These are phyloP conservation scores for Ulota crispa DNA, from an alignment of 225 moss, liverwort and hornwort species.

Conservation along the genomic window DNA sequence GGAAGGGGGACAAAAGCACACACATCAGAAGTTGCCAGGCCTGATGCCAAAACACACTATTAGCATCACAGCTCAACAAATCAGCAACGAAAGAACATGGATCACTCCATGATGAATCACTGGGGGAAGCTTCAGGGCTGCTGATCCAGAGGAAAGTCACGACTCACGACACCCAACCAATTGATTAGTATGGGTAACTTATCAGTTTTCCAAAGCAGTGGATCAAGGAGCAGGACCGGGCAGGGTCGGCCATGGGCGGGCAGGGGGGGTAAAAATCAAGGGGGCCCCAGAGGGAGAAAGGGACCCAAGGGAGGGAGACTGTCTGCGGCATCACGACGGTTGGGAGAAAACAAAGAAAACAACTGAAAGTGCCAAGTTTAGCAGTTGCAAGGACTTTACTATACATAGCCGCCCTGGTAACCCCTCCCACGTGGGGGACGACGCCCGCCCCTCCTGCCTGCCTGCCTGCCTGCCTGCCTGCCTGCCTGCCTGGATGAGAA, in stretches of 20 bases:
- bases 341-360: constrained; percentile 48
- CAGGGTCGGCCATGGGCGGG: no score
- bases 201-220: no score
- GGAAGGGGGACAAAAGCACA: constrained; percentile 11
- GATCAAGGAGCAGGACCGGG: not conserved
- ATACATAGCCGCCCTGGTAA: not conserved
- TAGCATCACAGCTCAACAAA: not conserved
- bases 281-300: not conserved
- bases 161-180: not conserved
- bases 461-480: not conserved
- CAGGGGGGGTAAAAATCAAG: not conserved
- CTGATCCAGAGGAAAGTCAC: not conserved
- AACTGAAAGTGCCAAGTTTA: constrained; percentile 49
- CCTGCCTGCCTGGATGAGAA: constrained; percentile 23
- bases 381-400: constrained; percentile 29
- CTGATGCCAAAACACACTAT: constrained; percentile 5
- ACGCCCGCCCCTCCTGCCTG: not conserved
- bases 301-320: rapidly evolving
- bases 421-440: constrained; percentile 47
- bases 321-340: constrained; percentile 41
- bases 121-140: not conserved
- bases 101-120: not conserved
- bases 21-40: not conserved
- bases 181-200: not conserved
- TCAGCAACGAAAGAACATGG: constrained; percentile 11